Conservation (phyloP, 208 protist species). For the Naegleria fowleri region DNA sequence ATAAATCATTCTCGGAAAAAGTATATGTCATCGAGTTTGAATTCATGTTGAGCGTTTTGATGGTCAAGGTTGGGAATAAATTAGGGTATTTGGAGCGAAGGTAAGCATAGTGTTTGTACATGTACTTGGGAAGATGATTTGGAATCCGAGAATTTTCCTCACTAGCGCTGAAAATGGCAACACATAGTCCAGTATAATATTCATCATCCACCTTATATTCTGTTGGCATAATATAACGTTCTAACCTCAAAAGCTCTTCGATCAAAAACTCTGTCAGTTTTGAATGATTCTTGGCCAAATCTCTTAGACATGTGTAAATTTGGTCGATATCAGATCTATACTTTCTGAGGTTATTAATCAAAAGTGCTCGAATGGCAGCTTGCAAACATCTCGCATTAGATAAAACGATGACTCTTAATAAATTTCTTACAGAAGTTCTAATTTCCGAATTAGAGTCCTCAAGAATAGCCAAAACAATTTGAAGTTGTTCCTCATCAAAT, state of each 20-base stretch:
- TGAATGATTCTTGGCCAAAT: background rate
- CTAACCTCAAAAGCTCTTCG: background rate
- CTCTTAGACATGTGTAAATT: background rate
- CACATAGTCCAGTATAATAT: background rate
- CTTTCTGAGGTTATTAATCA: background rate
- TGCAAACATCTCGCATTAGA: background rate
- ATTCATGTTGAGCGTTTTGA: background rate
- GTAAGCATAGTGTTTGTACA: background rate
- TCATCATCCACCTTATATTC: background rate
- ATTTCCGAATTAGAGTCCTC: background rate
- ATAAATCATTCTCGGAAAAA: background rate
- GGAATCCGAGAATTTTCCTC: background rate
- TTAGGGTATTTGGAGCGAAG: background rate
- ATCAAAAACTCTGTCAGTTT: background rate
- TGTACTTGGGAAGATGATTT: background rate
- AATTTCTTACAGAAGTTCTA: background rate
- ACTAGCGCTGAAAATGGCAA: background rate
- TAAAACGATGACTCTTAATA: background rate
- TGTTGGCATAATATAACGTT: background rate
- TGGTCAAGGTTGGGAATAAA: background rate
- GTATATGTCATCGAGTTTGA: background rate
- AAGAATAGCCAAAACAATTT: background rate
- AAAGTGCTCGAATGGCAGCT: background rate
- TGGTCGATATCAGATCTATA: background rate
- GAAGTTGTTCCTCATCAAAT: constrained; percentile 18